phyloP scores from a whole-genome alignment of 1,139 yeast species.

The Hyphopichia wangnamkhiaoensis region DNA sequence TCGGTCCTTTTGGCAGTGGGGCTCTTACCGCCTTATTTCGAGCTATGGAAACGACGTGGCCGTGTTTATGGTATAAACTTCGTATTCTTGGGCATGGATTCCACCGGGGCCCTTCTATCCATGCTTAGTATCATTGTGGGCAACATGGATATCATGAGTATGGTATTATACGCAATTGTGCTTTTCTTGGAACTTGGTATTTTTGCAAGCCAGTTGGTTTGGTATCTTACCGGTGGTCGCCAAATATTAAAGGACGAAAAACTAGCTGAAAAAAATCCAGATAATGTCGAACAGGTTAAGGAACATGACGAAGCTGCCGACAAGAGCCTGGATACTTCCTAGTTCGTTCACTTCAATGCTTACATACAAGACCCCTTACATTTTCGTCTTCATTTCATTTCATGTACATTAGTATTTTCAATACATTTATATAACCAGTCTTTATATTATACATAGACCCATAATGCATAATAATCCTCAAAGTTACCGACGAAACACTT shows the following conservation, averaged over 20 bases:
- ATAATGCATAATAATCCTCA: too few relatives aligned
- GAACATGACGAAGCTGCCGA: background rate
- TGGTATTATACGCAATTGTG: conserved; percentile 71
- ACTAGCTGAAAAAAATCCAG: conserved; percentile 8
- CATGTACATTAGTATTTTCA: too few relatives aligned
- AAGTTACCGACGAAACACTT: too few relatives aligned
- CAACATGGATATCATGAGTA: conserved; percentile 71
- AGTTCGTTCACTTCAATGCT: background rate
- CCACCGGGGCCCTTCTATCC: conserved; percentile 78
- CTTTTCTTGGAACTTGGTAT: conserved; percentile 78
- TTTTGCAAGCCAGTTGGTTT: conserved; percentile 63
- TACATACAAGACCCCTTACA: too few relatives aligned
- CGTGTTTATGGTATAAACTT: conserved; percentile 88
- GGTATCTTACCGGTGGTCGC: conserved; percentile 59
- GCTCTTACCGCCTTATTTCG: conserved; percentile 85
- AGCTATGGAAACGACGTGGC: conserved; percentile 75
- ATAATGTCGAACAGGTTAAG: background rate
- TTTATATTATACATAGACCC: too few relatives aligned
- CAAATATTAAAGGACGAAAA: conserved; percentile 25
- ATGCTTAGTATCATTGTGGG: conserved; percentile 66
- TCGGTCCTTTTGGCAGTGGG: conserved; percentile 76
- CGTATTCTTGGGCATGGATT: conserved; percentile 74
- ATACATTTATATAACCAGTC: too few relatives aligned
- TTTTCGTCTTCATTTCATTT: too few relatives aligned
- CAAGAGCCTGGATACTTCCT: background rate